These are phyloP conservation scores for Blastomyces parvus DNA, from an alignment of 2,329 filamentous ascomycete genomes.

Conservation along the genomic window DNA sequence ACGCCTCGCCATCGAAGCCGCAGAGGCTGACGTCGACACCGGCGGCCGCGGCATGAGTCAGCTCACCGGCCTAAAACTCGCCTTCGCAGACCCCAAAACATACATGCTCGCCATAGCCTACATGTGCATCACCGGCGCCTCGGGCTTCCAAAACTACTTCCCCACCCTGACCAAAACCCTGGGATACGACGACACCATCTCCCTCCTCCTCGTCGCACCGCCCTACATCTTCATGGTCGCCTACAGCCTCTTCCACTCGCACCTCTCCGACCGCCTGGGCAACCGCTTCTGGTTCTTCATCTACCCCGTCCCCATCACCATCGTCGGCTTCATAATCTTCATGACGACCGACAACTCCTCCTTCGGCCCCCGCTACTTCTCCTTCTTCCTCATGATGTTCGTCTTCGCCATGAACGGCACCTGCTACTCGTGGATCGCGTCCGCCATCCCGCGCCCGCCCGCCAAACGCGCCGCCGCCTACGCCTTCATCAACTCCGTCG, in stretches of 20 bases:
- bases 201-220: constrained; percentile 44
- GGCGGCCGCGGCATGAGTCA: constrained; percentile 39
- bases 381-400: constrained; percentile 48
- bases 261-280: constrained; percentile 36
- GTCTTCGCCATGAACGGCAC: constrained; percentile 48
- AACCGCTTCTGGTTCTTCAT: constrained; percentile 46
- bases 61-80: constrained; percentile 42
- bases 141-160: constrained; percentile 50
- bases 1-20: constrained; percentile 43
- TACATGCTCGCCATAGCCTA: constrained; percentile 39
- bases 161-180: constrained; percentile 43
- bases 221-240: constrained; percentile 47
- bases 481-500: constrained; percentile 48
- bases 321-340: constrained; percentile 46
- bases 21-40: constrained; percentile 42
- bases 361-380: constrained; percentile 48
- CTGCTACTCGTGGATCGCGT: constrained; percentile 42
- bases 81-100: constrained; percentile 43
- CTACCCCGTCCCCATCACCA: constrained; percentile 44
- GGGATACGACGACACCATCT: constrained; percentile 37
- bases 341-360: constrained; percentile 37
- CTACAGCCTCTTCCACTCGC: constrained; percentile 38
- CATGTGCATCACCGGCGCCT: constrained; percentile 41
- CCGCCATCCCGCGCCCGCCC: constrained; percentile 43
- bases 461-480: constrained; percentile 48